phyloP scores from a whole-genome alignment of 2,329 filamentous ascomycete species.

The Aspergillus fijiensis region DNA sequence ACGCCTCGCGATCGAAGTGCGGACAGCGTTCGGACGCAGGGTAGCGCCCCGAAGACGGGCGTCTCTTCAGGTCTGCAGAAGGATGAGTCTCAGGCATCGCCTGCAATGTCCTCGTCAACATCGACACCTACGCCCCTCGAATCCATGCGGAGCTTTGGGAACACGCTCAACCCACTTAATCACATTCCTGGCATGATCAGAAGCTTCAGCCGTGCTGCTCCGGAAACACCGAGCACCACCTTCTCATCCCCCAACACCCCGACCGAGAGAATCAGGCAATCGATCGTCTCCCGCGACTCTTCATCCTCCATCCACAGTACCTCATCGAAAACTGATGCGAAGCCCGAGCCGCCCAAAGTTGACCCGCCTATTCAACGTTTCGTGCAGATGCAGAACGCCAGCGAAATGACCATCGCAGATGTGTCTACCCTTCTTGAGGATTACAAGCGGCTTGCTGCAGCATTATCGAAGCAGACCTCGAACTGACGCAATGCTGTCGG shows the following conservation, averaged over 20 bases:
- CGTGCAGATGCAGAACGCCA: constrained; percentile 68
- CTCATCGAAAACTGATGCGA: neutral
- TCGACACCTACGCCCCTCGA: constrained; percentile 63
- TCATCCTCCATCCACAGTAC: constrained; percentile 9
- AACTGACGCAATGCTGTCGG: constrained; percentile 16
- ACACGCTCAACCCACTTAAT: constrained; percentile 77
- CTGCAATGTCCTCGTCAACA: constrained; percentile 25
- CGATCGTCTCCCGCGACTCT: constrained; percentile 21
- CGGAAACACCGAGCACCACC: constrained; percentile 44
- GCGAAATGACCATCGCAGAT: constrained; percentile 71
- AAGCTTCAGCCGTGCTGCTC: constrained; percentile 61
- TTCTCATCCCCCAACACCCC: constrained; percentile 36
- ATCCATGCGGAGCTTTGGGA: constrained; percentile 77
- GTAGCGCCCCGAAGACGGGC: constrained; percentile 44
- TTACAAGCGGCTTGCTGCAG: constrained; percentile 69
- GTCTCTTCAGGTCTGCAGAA: constrained; percentile 21
- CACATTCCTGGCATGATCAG: constrained; percentile 75
- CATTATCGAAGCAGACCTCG: constrained; percentile 53
- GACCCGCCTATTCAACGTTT: constrained; percentile 70
- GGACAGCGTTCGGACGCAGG: constrained; percentile 58
- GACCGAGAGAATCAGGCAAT: constrained; percentile 39
- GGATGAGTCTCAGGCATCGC: constrained; percentile 25
- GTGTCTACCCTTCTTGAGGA: constrained; percentile 70
- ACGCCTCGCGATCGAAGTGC: constrained; percentile 68
- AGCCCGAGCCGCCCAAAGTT: constrained; percentile 16